Base-by-base conservation (phyloP, 2,329 filamentous ascomycete genomes). In the Myriosclerotinia curreyana region DNA sequence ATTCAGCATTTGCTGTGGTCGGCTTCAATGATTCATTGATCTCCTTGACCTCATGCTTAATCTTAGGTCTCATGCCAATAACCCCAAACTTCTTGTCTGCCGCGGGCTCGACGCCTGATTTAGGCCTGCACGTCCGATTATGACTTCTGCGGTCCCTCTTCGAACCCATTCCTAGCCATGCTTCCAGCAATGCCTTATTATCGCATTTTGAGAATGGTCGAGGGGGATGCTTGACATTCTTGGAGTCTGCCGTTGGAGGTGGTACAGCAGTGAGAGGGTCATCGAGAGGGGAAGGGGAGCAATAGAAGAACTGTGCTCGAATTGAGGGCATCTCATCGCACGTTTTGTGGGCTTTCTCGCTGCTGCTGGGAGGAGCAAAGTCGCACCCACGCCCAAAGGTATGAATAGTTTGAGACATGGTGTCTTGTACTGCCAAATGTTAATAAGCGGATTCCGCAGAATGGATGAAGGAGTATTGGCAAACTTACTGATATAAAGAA, bases 271-370 rank as follows among this genome's bases (percentile, higher is more conserved):
- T 91, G n/a, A 96, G 82, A 31, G 91, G 91, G 72, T 96, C 92
- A 72, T 96, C 92, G 73, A 96, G 92, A 38, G 92, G 88, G 58
- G 94, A 83, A 15, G 86, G 80, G 14, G 92, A 95, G 17, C 86
- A 84, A 76, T 96, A 96, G 77, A 96, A 96, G 78, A 92, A 96
- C 68, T 92, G 90, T 28, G 88, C 82, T 40, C 82, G 80, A 62
- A 89, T 75, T 0, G 84, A 81, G 20, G 89, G 88, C 31, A 83
- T 80, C 61, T 78, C 79, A 71, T 68, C 75, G 72, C 66, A 74
- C 72, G 53, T 74, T 20, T 56, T 56, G 31, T 12, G 28, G 17
- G 20, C n/a, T 48, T 59, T 20, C 31, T 25, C n/a, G 51, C 51
- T 49, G 40, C 51, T 46, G 20, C 60, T 28, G 22, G 31, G 40